Evolutionary conservation across 306 rosid genomes (phyloP).

Genomic region (Prosopis cineraria): DNA sequence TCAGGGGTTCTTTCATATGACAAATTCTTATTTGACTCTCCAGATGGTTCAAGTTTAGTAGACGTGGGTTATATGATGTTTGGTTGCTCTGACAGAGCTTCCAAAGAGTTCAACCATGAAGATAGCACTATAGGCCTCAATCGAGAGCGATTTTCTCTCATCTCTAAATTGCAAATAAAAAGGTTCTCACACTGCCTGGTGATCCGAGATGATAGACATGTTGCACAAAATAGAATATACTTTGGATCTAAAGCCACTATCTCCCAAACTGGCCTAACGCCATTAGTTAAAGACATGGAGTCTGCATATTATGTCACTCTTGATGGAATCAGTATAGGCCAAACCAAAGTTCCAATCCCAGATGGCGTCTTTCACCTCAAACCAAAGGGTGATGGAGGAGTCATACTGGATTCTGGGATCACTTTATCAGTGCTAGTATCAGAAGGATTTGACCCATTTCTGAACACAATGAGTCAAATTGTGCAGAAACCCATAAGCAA

Average conservation of each 20-base stretch:
- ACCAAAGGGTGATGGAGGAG: not conserved
- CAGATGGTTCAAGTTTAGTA: not conserved
- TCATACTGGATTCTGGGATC: constrained; percentile 23
- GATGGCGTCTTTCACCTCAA: not conserved
- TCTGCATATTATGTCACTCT: constrained; percentile 17
- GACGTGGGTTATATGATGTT: not conserved
- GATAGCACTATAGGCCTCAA: constrained; percentile 29
- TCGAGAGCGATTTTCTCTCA: not conserved
- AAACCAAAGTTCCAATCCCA: constrained; percentile 4
- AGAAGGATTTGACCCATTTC: constrained; percentile 25
- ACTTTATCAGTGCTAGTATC: constrained; percentile 13
- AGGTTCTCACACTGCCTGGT: constrained; percentile 37
- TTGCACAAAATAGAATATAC: constrained; percentile 4
- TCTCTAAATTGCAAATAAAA: constrained; percentile 29
- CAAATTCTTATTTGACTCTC: not conserved
- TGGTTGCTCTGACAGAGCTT: not conserved
- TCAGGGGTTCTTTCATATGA: not conserved
- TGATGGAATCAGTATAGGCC: constrained; percentile 24
- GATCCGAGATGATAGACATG: not conserved
- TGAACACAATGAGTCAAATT: not conserved
- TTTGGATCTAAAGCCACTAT: constrained; percentile 34
- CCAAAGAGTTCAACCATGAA: not conserved
- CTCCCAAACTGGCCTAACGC: constrained; percentile 26
- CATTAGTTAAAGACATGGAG: not conserved
- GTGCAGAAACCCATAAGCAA: not conserved